Percentiles rank a stretch among this genome's conserved stretches.
Conservation (phyloP, 2,329 filamentous ascomycete species). For the Didymosphaeria variabile region DNA sequence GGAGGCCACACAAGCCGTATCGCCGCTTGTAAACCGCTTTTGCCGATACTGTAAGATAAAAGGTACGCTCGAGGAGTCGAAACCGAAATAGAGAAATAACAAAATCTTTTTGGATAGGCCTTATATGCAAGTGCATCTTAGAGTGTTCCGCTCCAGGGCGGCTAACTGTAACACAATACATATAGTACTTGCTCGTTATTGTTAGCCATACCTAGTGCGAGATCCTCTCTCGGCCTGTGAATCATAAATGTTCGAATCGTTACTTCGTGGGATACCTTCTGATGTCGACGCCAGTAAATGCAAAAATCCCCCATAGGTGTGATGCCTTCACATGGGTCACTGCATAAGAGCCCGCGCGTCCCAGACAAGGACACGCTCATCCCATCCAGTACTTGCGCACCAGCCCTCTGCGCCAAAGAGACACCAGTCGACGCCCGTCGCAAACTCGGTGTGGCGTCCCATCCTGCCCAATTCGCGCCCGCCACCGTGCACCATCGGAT, state of each 20-base stretch:
- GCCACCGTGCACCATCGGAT: constrained; percentile 55
- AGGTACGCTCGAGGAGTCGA: too few relatives aligned
- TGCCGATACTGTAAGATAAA: background rate
- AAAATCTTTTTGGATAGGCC: too few relatives aligned
- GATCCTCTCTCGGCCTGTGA: background rate
- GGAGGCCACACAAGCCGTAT: constrained; percentile 13
- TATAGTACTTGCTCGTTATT: too few relatives aligned
- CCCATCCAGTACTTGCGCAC: constrained; percentile 95
- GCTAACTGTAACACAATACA: too few relatives aligned
- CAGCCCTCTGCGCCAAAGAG: constrained; percentile 94
- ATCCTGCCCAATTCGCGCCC: constrained; percentile 84
- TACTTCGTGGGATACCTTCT: constrained; percentile 9
- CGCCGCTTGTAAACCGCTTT: constrained; percentile 13
- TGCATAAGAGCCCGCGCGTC: constrained; percentile 77
- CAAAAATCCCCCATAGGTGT: constrained; percentile 2
- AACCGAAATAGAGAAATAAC: too few relatives aligned
- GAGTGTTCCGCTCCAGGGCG: too few relatives aligned
- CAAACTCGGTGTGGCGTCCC: constrained; percentile 94
- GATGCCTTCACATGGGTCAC: constrained; percentile 12
- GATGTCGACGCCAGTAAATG: constrained; percentile 8
- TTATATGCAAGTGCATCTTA: too few relatives aligned
- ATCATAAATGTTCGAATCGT: constrained; percentile 1
- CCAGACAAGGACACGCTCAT: constrained; percentile 90
- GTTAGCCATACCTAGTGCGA: background rate
- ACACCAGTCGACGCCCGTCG: constrained; percentile 97